phyloP scores from a whole-genome alignment of 192 early-diverging fungal genomes.

The Backusella parvicylindrica region DNA sequence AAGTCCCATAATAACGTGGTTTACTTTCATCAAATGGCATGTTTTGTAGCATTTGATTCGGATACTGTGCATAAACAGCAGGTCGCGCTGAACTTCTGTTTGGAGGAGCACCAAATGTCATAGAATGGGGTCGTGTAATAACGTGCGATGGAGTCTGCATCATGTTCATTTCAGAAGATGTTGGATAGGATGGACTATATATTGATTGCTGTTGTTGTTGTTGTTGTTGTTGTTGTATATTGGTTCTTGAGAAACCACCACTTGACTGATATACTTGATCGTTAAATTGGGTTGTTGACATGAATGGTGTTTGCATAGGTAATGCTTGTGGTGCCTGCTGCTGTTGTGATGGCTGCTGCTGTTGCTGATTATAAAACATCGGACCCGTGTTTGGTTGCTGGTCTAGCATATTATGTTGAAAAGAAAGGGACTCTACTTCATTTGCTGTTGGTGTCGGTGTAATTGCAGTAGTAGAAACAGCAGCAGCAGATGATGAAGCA shows the following conservation, averaged over 20 bases:
- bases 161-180: background rate
- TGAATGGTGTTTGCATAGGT: background rate
- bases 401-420: background rate
- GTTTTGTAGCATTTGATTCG: background rate
- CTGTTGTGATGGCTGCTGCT: background rate
- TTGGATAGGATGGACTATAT: background rate
- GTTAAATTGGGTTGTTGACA: background rate
- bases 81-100: background rate
- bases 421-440: background rate
- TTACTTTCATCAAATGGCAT: background rate
- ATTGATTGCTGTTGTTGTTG: background rate
- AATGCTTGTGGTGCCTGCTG: background rate
- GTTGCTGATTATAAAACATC: background rate
- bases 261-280: background rate
- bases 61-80: background rate
- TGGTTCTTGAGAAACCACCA: background rate
- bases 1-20: background rate
- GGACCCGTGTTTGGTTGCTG: background rate
- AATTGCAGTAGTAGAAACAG: background rate
- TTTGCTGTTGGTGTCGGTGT: background rate
- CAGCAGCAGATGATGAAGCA: background rate
- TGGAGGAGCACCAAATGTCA: constrained; percentile 4
- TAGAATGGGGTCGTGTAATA: constrained; percentile 5
- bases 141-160: background rate
- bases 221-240: background rate